A percentile compares a stretch with the other conserved stretches of the same genome.
Evolutionary conservation across 306 rosid genomes (phyloP).

Genomic region (Gynostemma pentaphyllum): DNA sequence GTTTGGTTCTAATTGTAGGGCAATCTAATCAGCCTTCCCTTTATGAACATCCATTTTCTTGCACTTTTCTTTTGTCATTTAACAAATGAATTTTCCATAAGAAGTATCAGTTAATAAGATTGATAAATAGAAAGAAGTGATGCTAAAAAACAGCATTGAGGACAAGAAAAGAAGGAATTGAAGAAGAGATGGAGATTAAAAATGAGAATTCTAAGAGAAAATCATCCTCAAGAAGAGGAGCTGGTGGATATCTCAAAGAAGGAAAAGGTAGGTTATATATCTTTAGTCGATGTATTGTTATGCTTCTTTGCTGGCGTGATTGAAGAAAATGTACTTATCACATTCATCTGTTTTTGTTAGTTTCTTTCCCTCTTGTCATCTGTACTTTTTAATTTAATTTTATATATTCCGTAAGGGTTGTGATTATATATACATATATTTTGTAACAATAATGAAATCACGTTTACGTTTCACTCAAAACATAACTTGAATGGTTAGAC

Average conservation of each 20-base stretch:
- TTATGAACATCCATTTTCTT: background rate
- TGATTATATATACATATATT: background rate
- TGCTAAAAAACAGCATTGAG: background rate
- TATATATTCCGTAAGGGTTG: background rate
- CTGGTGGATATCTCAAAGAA: background rate
- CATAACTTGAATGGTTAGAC: too few relatives aligned
- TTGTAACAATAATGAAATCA: background rate
- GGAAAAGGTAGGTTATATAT: conserved; percentile 15
- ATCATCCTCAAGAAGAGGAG: background rate
- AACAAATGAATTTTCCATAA: background rate
- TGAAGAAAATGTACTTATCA: background rate
- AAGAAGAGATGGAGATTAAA: conserved; percentile 18
- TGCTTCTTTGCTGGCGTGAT: conserved; percentile 16
- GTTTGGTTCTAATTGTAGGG: conserved; percentile 1
- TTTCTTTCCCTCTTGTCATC: background rate
- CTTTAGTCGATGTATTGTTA: conserved; percentile 11
- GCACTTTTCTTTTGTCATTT: background rate
- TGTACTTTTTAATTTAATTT: background rate
- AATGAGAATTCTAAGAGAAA: background rate
- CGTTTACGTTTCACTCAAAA: too few relatives aligned
- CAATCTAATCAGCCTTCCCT: background rate
- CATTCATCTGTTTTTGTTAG: background rate
- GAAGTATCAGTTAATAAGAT: background rate
- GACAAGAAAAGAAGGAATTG: conserved; percentile 19
- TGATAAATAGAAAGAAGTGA: background rate